Evolutionary conservation across 441 rosid genomes (phyloP).

Genomic region (Biscutella laevigata): DNA sequence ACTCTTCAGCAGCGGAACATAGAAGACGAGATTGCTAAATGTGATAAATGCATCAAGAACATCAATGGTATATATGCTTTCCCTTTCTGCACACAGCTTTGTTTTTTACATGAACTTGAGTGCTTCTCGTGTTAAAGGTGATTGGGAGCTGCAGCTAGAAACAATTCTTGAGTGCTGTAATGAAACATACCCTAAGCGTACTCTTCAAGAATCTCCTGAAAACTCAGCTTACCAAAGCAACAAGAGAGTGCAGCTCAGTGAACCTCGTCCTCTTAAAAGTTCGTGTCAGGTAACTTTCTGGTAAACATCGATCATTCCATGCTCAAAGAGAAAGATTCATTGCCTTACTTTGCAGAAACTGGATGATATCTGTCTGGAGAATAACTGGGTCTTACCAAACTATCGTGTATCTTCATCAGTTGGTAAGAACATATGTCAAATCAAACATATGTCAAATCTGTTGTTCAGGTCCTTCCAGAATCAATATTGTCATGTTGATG

Average conservation of each 20-base stretch:
- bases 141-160: slow-evolving; percentile 43
- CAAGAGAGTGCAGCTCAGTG: slow-evolving; percentile 25
- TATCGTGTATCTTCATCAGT: slow-evolving; percentile 37
- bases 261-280: slow-evolving; percentile 27
- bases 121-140: slow-evolving; percentile 30
- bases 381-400: slow-evolving; percentile 59
- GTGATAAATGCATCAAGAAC: slow-evolving; percentile 45
- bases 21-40: slow-evolving; percentile 64
- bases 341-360: slow-evolving; percentile 39
- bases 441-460: not conserved
- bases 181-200: slow-evolving; percentile 22
- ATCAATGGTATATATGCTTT: slow-evolving; percentile 28
- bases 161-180: slow-evolving; percentile 41
- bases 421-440: too few species aligned
- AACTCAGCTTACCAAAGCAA: slow-evolving; percentile 21
- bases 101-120: slow-evolving; percentile 5
- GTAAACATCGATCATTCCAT: not conserved
- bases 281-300: slow-evolving; percentile 50
- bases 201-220: slow-evolving; percentile 22
- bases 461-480: not conserved
- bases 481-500: not conserved
- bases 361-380: slow-evolving; percentile 46
- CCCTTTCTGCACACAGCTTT: slow-evolving; percentile 3
- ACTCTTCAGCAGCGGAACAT: slow-evolving; percentile 49
- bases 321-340: not conserved